Evolutionary conservation across 345 rosid genomes (phyloP), one percentile per base, ranked within the genome.

Genomic region (Syzygium grande): DNA sequence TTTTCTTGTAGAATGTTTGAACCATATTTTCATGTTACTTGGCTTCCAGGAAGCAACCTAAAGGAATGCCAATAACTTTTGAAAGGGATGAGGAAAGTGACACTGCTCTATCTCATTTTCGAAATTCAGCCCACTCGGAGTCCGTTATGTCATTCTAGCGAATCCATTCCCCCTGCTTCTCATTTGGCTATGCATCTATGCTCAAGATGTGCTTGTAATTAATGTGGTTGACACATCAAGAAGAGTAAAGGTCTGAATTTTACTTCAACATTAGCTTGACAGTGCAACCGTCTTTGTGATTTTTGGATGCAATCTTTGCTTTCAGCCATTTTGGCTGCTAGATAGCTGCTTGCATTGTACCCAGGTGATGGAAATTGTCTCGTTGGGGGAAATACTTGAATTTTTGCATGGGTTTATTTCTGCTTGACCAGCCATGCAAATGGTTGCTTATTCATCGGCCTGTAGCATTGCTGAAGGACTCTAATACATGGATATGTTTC

Each of bases 11-110:
- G 5, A 15, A 27, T 53, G 61, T 52, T 87, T 55, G 49, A 73
- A 73, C 49, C 49, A 19, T 38, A 73, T 73, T 73, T 73, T 19
- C 49, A 34, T 73, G 49, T 88, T 86, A 52, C 59, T 43, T 89
- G 63, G 63, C 89, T 73, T 85, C 43, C 94, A 96, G 98, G 92
- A 94, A 92, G 89, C 86, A 63, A 12, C 85, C 88, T 17, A 52
- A 52, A 56, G 90, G 89, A 68, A 84, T 53, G 43, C 93, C 93
- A 25, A 86, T 92, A 30, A 85, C 51, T 77, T 91, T 93, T 77
- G 96, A 93, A 49, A 96, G 92, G 85, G 88, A 80, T 22, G 95
- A 94, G 55, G 96, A 94, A 87, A 85, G 91, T 58, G 97, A 94
- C 58, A 94, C 95, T 21, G 96, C 95, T 30, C 86, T 90, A 43